These are phyloP conservation scores for Trapa bicornis DNA, from an alignment of 345 rosid genomes.

Conservation along the genomic window DNA sequence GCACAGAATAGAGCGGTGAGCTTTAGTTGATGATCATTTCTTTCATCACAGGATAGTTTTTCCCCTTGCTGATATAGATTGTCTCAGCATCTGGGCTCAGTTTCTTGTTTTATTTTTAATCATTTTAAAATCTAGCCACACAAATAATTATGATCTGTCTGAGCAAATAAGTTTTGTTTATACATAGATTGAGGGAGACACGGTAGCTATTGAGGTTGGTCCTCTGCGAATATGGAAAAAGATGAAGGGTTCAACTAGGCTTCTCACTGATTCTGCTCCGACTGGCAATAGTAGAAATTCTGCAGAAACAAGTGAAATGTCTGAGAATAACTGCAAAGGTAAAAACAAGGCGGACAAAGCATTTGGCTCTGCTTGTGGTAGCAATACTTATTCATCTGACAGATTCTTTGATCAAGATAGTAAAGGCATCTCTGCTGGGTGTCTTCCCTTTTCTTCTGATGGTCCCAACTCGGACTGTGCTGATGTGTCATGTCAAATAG, in stretches of 20 bases:
- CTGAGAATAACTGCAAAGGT: conserved; percentile 18
- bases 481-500: conserved; percentile 19
- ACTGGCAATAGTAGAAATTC: conserved; percentile 21
- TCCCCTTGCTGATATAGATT: background rate
- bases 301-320: conserved; percentile 16
- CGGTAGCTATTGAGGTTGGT: conserved; percentile 54
- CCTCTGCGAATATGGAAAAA: conserved; percentile 55
- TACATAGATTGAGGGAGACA: conserved; percentile 70
- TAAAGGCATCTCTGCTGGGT: conserved; percentile 14
- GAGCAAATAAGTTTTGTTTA: background rate
- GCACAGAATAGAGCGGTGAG: conserved; percentile 81
- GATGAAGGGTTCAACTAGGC: conserved; percentile 61
- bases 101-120: background rate
- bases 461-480: conserved; percentile 15
- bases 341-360: conserved; percentile 20
- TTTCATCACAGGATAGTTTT: background rate
- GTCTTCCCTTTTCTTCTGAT: conserved; percentile 17
- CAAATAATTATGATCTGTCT: too few species aligned
- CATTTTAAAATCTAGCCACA: background rate
- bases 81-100: background rate
- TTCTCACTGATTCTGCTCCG: conserved; percentile 17
- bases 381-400: background rate
- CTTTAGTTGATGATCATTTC: background rate
- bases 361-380: conserved; percentile 10
- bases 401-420: conserved; percentile 8